Conservation (phyloP, 1,284 basidiomycete genomes). For the Ustilago xerochloae region DNA sequence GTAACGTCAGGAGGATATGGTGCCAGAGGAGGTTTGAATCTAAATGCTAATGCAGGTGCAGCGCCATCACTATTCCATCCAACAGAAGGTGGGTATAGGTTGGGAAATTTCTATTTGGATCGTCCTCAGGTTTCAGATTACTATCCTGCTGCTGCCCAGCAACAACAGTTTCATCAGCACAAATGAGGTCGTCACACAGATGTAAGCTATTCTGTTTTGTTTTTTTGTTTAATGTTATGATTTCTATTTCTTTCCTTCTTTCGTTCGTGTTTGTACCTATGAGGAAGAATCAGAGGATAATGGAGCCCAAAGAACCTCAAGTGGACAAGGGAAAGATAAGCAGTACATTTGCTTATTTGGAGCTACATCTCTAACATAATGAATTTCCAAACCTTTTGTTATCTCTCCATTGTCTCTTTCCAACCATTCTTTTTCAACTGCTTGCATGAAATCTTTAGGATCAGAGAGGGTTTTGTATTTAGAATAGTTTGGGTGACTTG, state of each 20-base stretch:
- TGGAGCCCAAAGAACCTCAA: constrained; percentile 57
- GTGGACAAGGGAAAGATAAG: constrained; percentile 86
- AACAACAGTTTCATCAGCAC: constrained; percentile 1
- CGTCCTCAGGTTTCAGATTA: constrained; percentile 15
- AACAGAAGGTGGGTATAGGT: constrained; percentile 28
- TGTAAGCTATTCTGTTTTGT: neutral
- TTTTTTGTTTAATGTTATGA: no score
- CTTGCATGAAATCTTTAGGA: constrained; percentile 1
- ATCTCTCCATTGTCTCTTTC: constrained; percentile 1
- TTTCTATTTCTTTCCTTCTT: neutral
- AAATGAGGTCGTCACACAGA: neutral
- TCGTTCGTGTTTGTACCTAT: neutral
- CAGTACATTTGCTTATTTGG: constrained; percentile 99
- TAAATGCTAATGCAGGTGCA: constrained; percentile 6
- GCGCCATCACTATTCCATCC: constrained; percentile 16
- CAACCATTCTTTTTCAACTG: constrained; percentile 1
- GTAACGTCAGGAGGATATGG: neutral
- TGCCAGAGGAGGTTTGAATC: neutral
- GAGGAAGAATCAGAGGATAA: neutral
- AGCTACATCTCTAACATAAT: constrained; percentile 90
- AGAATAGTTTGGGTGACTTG: constrained; percentile 22
- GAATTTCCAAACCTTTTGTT: constrained; percentile 70
- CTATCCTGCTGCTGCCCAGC: constrained; percentile 2
- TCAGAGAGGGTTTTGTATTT: neutral
- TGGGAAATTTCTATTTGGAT: constrained; percentile 27